phyloP scores from a whole-genome alignment of 2,329 filamentous ascomycete genomes.

The Beauveria australis region DNA sequence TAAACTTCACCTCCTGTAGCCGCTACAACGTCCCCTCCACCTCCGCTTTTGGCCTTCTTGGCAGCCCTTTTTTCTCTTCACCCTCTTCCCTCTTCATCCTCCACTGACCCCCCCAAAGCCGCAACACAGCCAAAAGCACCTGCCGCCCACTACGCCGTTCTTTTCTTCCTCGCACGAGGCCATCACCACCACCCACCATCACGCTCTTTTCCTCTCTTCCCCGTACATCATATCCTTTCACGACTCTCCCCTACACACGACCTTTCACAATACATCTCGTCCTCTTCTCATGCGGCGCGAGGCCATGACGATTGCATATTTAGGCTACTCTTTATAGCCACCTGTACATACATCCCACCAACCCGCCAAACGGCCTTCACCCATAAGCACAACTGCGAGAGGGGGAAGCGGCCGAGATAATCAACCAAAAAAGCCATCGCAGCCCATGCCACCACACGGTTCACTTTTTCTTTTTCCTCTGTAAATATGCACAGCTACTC shows the following conservation, averaged over 20 bases:
- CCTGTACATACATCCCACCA: not conserved
- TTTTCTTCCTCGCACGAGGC: conserved; percentile 4
- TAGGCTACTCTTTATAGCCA: conserved; percentile 1
- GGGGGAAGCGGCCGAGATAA: not conserved
- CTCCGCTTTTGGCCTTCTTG: not conserved
- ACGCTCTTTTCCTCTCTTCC: not conserved
- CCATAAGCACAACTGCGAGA: not conserved
- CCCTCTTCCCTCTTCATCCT: not conserved
- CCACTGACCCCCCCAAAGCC: not conserved
- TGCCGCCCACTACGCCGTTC: not conserved
- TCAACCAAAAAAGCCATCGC: not conserved
- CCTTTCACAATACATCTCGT: not conserved
- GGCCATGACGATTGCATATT: conserved; percentile 1
- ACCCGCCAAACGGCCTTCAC: not conserved
- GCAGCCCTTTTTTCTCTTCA: not conserved
- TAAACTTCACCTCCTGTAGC: not conserved
- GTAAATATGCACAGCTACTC: conserved; percentile 10
- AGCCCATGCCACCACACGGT: not conserved
- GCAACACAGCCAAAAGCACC: not conserved
- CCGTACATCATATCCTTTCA: not conserved
- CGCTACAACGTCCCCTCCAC: not conserved
- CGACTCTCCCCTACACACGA: not conserved
- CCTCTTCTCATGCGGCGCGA: not conserved
- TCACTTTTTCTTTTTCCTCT: not conserved
- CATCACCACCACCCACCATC: conserved; percentile 8